Base-by-base conservation (phyloP, 179 eudicot genomes). In the Silene vulgaris region DNA sequence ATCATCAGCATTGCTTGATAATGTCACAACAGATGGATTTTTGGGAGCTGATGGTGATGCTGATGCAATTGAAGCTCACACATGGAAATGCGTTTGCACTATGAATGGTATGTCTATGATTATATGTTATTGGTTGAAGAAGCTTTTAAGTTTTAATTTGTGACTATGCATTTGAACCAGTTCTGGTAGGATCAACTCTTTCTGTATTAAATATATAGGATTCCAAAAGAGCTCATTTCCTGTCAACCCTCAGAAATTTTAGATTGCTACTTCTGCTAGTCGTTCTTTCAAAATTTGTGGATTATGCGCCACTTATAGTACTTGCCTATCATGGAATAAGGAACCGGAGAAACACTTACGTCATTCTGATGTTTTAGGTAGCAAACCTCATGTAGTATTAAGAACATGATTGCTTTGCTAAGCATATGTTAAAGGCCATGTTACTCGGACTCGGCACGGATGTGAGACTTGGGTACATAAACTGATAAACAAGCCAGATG, bases 1-100 rank as follows among this genome's bases (percentile, higher is more conserved):
- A 76, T 83, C 93, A 19, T 88, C 96, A 40, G 75, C 83, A 74
- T 77, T 91, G 81, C 78, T 77, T 67, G 82, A 57, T 37, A 75
- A 68, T 82, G 78, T 71, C 70, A 80, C 81, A 73, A 37, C 88
- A 28, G 83, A 84, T 76, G 89, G 80, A 65, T 85, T 82, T 80
- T 70, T 82, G 73, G 91, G 86, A 76, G 85, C 82, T 79, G 96
- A 90, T 57, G 87, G 85, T 11, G 97, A 92, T 84, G 88, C 78
- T 29, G 97, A 95, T 89, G 96, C 83, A 26, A 75, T 95, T 77
- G 97, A 90, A 78, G 91, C 88, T 77, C 93, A 92, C 81, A 88
- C 87, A 48, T 95, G 99, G 99, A 92, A 84, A 85, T 95, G 97
- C 65, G 90, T 88, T 65, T 88, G 97, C 77, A 87, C 91, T 30